phyloP scores from a whole-genome alignment of 495 filamentous ascomycete species.

The Cercophora samala region DNA sequence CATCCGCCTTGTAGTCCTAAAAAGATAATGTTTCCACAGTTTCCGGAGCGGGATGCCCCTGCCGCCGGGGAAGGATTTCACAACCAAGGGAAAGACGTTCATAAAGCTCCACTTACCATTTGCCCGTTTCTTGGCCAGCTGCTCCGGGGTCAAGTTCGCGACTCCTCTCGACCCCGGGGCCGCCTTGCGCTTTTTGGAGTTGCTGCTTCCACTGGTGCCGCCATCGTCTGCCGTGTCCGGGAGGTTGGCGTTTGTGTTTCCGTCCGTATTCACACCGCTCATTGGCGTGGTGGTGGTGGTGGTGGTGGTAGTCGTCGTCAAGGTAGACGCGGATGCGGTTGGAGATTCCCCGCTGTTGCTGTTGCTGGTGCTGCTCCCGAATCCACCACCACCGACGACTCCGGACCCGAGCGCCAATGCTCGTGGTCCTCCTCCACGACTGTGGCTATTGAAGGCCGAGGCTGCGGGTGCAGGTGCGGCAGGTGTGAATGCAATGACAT shows the following conservation, averaged over 20 bases:
- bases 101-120: slow-evolving; percentile 49
- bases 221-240: neutral
- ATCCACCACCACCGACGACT: neutral
- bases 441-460: neutral
- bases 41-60: neutral
- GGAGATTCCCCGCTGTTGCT: neutral
- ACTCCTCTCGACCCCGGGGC: slow-evolving; percentile 54
- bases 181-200: slow-evolving; percentile 38
- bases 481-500: neutral
- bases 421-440: neutral
- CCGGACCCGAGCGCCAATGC: neutral
- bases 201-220: neutral
- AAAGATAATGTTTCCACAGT: neutral
- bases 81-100: neutral
- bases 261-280: neutral
- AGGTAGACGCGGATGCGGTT: neutral
- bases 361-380: neutral
- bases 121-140: slow-evolving; percentile 72
- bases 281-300: too few species aligned
- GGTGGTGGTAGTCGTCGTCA: too few species aligned
- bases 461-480: neutral
- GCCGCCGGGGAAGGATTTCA: too few species aligned
- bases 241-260: neutral
- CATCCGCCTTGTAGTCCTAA: neutral
- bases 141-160: slow-evolving; percentile 66